A percentile compares a stretch with the other conserved stretches of the same genome.
Evolutionary conservation across 441 rosid genomes (phyloP).

Genomic region (Brassica hybrid): DNA sequence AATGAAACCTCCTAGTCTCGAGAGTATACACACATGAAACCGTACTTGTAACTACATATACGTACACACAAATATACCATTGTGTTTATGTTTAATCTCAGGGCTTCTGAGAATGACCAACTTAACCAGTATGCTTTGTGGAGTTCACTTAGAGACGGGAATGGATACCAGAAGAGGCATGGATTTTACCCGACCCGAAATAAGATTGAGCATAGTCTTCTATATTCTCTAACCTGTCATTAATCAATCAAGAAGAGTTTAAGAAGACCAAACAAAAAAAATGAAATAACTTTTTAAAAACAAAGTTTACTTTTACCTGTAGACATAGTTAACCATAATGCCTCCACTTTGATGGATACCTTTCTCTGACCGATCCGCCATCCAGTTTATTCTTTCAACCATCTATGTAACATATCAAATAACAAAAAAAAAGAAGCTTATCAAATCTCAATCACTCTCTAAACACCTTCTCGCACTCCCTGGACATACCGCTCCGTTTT

Average conservation of each 20-base stretch:
- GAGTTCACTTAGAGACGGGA: constrained; percentile 38
- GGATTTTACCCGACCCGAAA: constrained; percentile 71
- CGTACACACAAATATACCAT: constrained; percentile 28
- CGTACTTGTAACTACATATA: constrained; percentile 25
- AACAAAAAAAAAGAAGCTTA: not conserved
- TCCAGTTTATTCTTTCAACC: constrained; percentile 96
- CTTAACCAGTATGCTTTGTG: not conserved
- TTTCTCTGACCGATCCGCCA: constrained; percentile 86
- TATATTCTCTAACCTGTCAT: constrained; percentile 74
- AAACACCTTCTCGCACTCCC: not conserved
- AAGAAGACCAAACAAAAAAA: not conserved
- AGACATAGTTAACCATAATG: constrained; percentile 93
- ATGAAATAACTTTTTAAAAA: not conserved
- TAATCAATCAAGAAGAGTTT: not conserved
- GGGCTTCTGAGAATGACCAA: not conserved
- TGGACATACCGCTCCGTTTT: constrained; percentile 87
- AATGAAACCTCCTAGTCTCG: constrained; percentile 7
- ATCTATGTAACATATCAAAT: constrained; percentile 51
- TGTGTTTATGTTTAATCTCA: constrained; percentile 13
- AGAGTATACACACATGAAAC: constrained; percentile 18
- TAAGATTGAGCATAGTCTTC: constrained; percentile 84
- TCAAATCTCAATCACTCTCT: constrained; percentile 1
- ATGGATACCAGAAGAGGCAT: constrained; percentile 61
- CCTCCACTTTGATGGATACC: constrained; percentile 87
- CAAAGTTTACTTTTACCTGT: constrained; percentile 58